phyloP scores from a whole-genome alignment of 176 grass and related monocot genomes.

The Bromus sterilis region DNA sequence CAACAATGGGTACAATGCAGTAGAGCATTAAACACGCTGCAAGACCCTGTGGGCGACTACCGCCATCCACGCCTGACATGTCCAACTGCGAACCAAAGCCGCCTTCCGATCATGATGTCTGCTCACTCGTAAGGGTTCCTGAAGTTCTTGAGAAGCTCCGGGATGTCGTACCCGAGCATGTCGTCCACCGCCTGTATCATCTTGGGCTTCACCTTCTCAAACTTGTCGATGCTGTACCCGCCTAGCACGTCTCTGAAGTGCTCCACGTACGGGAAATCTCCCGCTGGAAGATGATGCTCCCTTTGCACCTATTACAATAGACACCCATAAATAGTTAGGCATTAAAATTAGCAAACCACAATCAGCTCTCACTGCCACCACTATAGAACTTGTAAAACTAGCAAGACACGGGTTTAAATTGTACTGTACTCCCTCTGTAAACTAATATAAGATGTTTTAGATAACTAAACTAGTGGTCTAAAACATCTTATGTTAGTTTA shows the following conservation, averaged over 20 bases:
- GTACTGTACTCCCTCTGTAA: too few species aligned
- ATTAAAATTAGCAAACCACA: background rate
- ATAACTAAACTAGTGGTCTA: too few species aligned
- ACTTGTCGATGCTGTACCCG: slow-evolving; percentile 85
- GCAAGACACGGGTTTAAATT: background rate
- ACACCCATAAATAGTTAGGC: background rate
- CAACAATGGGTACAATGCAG: background rate
- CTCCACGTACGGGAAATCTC: slow-evolving; percentile 87
- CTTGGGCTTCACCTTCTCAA: slow-evolving; percentile 96
- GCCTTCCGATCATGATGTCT: background rate
- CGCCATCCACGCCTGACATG: background rate
- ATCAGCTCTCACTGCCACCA: background rate
- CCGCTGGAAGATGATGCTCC: slow-evolving; percentile 67
- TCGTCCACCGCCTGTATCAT: slow-evolving; percentile 89
- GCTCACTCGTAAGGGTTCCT: slow-evolving; percentile 83
- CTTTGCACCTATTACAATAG: slow-evolving; percentile 67
- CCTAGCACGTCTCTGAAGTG: slow-evolving; percentile 82
- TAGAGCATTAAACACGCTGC: background rate
- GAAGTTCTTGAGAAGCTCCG: slow-evolving; percentile 78
- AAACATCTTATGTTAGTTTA: too few species aligned
- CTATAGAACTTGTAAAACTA: background rate
- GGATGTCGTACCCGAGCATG: slow-evolving; percentile 94
- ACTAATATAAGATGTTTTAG: too few species aligned
- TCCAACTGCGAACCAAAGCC: background rate
- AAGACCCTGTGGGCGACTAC: background rate